phyloP scores from a whole-genome alignment of 176 grass and related monocot species.

The Rhynchospora breviuscula region DNA sequence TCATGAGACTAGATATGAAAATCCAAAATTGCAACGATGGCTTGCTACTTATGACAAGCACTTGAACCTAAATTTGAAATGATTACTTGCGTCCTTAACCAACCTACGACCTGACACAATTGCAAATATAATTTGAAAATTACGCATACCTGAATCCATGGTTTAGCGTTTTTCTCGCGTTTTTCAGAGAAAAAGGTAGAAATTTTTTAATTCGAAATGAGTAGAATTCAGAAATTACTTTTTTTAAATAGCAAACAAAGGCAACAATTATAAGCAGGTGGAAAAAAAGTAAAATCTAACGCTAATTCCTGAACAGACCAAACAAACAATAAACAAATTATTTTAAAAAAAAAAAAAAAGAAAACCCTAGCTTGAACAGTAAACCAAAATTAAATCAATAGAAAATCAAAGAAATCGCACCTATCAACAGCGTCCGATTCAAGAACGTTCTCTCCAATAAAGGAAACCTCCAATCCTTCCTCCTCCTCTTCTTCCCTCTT shows the following conservation, averaged over 20 bases:
- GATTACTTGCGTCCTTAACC: background rate
- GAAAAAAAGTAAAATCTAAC: background rate
- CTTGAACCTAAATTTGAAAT: background rate
- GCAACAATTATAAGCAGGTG: background rate
- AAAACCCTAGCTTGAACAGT: conserved; percentile 1
- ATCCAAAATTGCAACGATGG: conserved; percentile 12
- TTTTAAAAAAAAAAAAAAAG: background rate
- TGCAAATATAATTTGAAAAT: background rate
- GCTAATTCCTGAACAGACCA: background rate
- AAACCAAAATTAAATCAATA: background rate
- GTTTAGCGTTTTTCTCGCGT: background rate
- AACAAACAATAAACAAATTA: background rate
- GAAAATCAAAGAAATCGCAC: background rate
- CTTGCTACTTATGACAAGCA: background rate
- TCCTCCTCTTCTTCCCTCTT: background rate
- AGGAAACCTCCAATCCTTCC: background rate
- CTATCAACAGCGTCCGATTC: background rate
- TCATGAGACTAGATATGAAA: conserved; percentile 6
- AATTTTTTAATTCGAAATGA: background rate
- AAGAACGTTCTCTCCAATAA: conserved; percentile 14
- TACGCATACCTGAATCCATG: background rate
- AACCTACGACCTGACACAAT: background rate
- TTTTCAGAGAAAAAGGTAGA: background rate
- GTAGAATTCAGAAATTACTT: background rate
- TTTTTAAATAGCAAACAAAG: background rate